Conservation (phyloP, 2,329 filamentous ascomycete species). For the Sporothrix globosa region DNA sequence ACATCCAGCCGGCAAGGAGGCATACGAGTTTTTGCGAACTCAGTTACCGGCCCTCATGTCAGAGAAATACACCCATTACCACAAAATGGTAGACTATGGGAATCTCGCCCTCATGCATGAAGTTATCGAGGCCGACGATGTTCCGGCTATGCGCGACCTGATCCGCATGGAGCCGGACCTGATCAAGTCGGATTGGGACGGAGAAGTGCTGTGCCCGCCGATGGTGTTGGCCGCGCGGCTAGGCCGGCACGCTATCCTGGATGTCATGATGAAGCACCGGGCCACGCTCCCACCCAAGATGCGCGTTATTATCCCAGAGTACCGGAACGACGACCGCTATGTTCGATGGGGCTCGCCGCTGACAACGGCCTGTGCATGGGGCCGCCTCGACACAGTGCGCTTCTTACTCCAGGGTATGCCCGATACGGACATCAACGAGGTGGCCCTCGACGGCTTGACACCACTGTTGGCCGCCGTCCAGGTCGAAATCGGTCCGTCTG, state of each 20-base stretch:
- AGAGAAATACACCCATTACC: slow-evolving; percentile 14
- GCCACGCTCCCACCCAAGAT: slow-evolving; percentile 19
- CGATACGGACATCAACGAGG: slow-evolving; percentile 24
- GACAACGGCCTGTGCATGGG: slow-evolving; percentile 19
- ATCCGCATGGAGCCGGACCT: slow-evolving; percentile 10
- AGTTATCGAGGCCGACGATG: slow-evolving; percentile 17
- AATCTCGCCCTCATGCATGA: slow-evolving; percentile 17
- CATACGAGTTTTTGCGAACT: slow-evolving; percentile 16
- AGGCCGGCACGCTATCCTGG: slow-evolving; percentile 17
- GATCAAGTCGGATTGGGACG: slow-evolving; percentile 1
- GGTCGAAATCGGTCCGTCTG: too few relatives aligned
- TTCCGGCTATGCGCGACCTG: slow-evolving; percentile 21
- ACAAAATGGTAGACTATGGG: slow-evolving; percentile 12
- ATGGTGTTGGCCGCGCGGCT: slow-evolving; percentile 18
- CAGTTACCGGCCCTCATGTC: slow-evolving; percentile 21
- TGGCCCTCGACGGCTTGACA: slow-evolving; percentile 8
- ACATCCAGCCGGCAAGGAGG: slow-evolving; percentile 17
- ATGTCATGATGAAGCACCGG: slow-evolving; percentile 21
- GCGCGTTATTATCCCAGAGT: slow-evolving; percentile 18
- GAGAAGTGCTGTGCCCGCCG: slow-evolving; percentile 8
- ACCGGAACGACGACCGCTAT: slow-evolving; percentile 11
- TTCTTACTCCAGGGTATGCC: slow-evolving; percentile 24
- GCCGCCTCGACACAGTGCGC: slow-evolving; percentile 22
- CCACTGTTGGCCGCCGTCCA: slow-evolving; percentile 15
- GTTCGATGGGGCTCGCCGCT: slow-evolving; percentile 24